Evolutionary conservation across 1,284 basidiomycete species (phyloP), one percentile per base, ranked within the genome.

Genomic region (Pseudozyma hubeiensis): DNA sequence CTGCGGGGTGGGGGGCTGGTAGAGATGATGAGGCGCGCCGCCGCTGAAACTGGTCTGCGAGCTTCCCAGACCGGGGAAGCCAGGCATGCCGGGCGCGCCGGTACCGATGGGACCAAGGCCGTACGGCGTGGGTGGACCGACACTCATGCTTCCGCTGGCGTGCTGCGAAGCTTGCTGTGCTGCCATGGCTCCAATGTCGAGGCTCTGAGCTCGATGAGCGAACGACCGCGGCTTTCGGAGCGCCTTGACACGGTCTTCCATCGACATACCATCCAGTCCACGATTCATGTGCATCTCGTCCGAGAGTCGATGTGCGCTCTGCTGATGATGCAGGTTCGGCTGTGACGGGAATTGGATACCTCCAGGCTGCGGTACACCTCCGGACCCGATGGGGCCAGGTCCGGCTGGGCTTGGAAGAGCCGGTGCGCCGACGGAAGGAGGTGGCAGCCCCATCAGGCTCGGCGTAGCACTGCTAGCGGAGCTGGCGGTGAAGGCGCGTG

Each of bases 141-240:
- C 64, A 34, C 70, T 73, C 53, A 67, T 49, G 49, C 64, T 73
- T 31, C 54, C 67, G 44, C 46, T 52, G 10, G 56, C 46, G 19
- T 65, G 62, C 63, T 72, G 67, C 41, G 67, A 64, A 5, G 68
- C 68, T 51, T 79, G 80, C 55, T 80, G 72, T 13, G 77, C 70
- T 9, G 76, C 70, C 53, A 77, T 60, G 3, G 77, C 72, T 13
- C 75, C 67, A 54, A 81, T 81, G 63, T 81, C 80, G 7, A 81
- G 66, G 46, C 76, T 79, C 55, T 81, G 80, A 4, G 80, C 67
- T 9, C 80, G 78, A 55, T 81, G 76, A 10, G 75, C 74, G 53
- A 78, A 78, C 37, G 79, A 80, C 14, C 79, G 54, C 14, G 77
- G 76, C 58, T 81, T 80, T 11, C 78, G 73, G 9, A 80, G 64